A percentile compares a stretch with the other conserved stretches of the same genome.
Evolutionary conservation across 1,139 yeast species (phyloP).

Genomic region (Geotrichum phurueaensis): DNA sequence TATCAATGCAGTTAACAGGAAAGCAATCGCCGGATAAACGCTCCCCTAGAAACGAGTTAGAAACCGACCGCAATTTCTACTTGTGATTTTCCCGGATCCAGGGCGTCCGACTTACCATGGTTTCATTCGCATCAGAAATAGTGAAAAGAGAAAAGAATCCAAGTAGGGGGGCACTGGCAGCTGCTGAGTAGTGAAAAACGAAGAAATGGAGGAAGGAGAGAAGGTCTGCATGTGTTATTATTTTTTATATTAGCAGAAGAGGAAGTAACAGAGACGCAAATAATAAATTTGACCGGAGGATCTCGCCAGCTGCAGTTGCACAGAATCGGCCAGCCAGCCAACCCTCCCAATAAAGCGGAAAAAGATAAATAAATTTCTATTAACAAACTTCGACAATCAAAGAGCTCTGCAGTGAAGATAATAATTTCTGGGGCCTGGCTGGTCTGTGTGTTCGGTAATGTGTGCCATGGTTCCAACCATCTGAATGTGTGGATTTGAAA

Average conservation of each 20-base stretch:
- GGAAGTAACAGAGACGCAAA: neutral
- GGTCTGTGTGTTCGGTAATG: neutral
- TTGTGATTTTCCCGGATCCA: neutral
- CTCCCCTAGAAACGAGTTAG: constrained; percentile 19
- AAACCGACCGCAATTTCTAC: neutral
- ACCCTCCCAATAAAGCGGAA: neutral
- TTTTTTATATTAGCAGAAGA: neutral
- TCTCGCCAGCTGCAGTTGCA: neutral
- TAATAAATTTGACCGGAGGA: neutral
- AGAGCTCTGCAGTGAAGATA: neutral
- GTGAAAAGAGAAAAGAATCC: neutral
- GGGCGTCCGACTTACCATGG: neutral
- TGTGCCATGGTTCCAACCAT: too few species aligned
- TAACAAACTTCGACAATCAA: neutral
- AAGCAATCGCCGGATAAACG: constrained; percentile 34
- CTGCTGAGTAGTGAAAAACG: neutral
- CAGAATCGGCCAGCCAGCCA: neutral
- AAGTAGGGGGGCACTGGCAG: neutral
- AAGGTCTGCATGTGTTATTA: neutral
- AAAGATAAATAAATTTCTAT: neutral
- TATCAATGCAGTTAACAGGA: constrained; percentile 33
- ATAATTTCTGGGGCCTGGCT: neutral
- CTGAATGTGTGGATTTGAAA: neutral
- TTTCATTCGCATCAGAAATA: neutral
- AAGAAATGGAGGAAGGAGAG: neutral